Base-by-base conservation (phyloP, 2,329 filamentous ascomycete species). In the Didymella segeticola region DNA sequence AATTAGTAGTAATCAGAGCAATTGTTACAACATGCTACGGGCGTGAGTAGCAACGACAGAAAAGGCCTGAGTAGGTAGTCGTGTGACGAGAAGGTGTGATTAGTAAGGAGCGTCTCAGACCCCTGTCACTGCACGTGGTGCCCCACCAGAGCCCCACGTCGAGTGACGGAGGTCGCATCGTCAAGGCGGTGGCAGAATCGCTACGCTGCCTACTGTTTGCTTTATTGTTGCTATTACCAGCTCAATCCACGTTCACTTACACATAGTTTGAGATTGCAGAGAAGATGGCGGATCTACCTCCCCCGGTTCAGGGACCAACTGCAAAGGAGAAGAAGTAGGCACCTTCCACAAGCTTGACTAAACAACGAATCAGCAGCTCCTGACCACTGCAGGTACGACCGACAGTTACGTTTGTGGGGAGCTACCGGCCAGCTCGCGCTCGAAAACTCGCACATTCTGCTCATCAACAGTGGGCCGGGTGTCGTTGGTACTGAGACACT, bases 381-480 rank as follows among this genome's bases (percentile, higher is more conserved):
- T 72, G 60, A 79, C 64, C 53, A 91, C 71, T n/a, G 23, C 52
- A 75, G 72, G 57, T 99, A 99, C 78, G 95, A 99, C 75, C 87
- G 95, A 47, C 95, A 99, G 77, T 86, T 99, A 33, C 89, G 96
- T 47, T 80, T 99, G 12, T 99, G 95, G 95, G 96, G 93, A 57
- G 92, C 93, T 34, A 91, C 86, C 43, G 95, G 95, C 15, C 95
- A 99, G 74, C 84, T 89, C 62, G 93, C 93, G 14, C 82, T 99
- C 2, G 96, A 99, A 75, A 86, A 91, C 51, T 90, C 95, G 19
- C 90, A 96, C 63, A 88, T 99, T n/a, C 84, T 98, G 11, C 83
- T 99, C 5, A 80, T 99, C 56, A 97, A 96, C 75, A 90, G 89
- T 1, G 89, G 91, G 2, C 78, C 89, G n/a, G 93, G 93, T 9